Percentiles rank a stretch among this genome's conserved stretches.
These are phyloP conservation scores for Albizia julibrissin DNA, from an alignment of 306 rosid species.

Conservation along the genomic window DNA sequence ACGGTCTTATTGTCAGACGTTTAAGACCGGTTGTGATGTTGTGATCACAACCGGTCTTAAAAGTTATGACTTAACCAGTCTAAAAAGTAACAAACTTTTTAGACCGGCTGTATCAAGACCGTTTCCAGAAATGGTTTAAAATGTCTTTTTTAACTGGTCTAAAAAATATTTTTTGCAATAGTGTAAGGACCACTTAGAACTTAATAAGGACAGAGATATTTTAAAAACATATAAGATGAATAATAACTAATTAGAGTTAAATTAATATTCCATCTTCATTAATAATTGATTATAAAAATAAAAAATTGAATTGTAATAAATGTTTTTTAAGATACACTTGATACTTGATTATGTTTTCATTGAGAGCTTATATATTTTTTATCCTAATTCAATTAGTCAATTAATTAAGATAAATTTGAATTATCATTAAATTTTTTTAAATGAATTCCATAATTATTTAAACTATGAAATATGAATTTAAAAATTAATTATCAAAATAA, in stretches of 20 bases:
- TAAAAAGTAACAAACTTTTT: no score
- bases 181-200: slow-evolving; percentile 33
- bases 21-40: no score
- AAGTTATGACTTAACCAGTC: no score
- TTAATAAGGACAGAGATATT: slow-evolving; percentile 1
- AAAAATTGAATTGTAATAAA: no score
- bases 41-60: no score
- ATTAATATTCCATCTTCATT: slow-evolving; percentile 1
- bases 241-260: background rate
- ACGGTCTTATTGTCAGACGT: no score
- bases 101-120: no score
- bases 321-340: no score
- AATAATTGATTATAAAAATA: background rate
- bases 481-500: background rate
- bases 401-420: background rate
- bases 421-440: background rate
- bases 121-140: no score
- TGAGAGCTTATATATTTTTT: background rate
- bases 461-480: background rate
- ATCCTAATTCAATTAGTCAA: background rate
- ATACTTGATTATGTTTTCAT: background rate
- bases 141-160: no score
- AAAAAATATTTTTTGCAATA: no score
- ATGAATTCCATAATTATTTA: background rate
- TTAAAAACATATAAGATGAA: slow-evolving; percentile 1